Evolutionary conservation across 305 asterid species (phyloP).

Genomic region (Fraxinus platypoda): DNA sequence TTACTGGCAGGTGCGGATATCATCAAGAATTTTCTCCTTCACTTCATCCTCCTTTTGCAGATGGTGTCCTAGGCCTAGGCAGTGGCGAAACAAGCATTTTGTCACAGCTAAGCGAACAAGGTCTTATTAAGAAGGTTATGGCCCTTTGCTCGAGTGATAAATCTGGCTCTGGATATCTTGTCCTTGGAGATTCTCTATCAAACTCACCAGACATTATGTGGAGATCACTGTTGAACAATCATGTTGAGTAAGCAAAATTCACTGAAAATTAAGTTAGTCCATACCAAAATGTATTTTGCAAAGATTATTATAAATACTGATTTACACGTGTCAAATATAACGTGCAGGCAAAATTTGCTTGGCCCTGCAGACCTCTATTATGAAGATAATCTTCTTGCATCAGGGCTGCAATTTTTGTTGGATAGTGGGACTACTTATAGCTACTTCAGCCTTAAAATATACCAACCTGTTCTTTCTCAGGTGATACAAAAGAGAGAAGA

Average conservation of each 20-base stretch:
- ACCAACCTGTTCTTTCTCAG: neutral
- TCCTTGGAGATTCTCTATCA: neutral
- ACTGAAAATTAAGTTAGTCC: neutral
- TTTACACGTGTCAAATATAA: neutral
- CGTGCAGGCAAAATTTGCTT: neutral
- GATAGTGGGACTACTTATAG: neutral
- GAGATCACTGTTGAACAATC: neutral
- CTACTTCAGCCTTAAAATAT: neutral
- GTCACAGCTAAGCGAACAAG: neutral
- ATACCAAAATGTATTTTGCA: neutral
- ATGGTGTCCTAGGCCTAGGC: neutral
- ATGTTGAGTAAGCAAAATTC: neutral
- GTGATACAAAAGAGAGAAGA: neutral
- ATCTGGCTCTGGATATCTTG: neutral
- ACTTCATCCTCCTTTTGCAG: neutral
- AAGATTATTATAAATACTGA: neutral
- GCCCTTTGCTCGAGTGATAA: neutral
- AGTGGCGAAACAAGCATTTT: neutral
- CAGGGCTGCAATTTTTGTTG: neutral
- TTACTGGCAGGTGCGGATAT: neutral
- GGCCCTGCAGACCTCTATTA: neutral
- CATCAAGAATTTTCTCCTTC: neutral
- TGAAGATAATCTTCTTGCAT: neutral
- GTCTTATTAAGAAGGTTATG: neutral
- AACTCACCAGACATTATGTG: neutral